Evolutionary conservation across 2,329 filamentous ascomycete genomes (phyloP).

Genomic region (Sporothrix sp.): DNA sequence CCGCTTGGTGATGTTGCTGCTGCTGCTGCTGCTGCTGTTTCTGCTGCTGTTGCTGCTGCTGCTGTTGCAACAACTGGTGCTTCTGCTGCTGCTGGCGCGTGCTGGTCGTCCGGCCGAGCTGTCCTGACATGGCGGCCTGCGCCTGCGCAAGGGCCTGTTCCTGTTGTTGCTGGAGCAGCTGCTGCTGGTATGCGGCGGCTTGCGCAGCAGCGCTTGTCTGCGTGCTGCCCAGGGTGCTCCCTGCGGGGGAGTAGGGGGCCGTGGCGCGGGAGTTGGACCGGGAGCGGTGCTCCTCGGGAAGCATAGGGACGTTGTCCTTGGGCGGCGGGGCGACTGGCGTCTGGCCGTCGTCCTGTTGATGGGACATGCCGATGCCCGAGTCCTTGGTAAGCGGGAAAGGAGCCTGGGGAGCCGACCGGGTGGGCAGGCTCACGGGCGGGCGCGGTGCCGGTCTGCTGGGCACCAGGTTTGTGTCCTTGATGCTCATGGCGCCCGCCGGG

Average conservation of each 20-base stretch:
- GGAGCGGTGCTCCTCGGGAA: slow-evolving; percentile 57
- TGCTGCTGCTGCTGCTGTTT: slow-evolving; percentile 35
- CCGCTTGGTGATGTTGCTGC: slow-evolving; percentile 30
- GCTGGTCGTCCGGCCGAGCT: slow-evolving; percentile 63
- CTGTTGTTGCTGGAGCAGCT: slow-evolving; percentile 69
- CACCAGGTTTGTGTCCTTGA: slow-evolving; percentile 54
- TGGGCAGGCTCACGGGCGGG: slow-evolving; percentile 59
- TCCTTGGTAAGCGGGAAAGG: slow-evolving; percentile 48
- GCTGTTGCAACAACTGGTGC: slow-evolving; percentile 34
- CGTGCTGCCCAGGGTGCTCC: not conserved
- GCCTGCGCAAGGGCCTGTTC: slow-evolving; percentile 73
- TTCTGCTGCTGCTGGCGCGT: slow-evolving; percentile 46
- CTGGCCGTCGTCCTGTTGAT: slow-evolving; percentile 43
- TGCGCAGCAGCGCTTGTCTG: slow-evolving; percentile 17
- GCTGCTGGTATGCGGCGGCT: slow-evolving; percentile 45
- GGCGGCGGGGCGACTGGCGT: slow-evolving; percentile 34
- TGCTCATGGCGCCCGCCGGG: too few relatives aligned
- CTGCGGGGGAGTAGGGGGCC: slow-evolving; percentile 38
- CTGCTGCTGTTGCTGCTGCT: slow-evolving; percentile 39
- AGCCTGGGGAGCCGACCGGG: slow-evolving; percentile 46
- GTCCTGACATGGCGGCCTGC: slow-evolving; percentile 64
- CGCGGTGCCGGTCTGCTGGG: slow-evolving; percentile 80
- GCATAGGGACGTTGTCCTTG: slow-evolving; percentile 49
- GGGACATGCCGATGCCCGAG: slow-evolving; percentile 53
- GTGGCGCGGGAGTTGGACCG: slow-evolving; percentile 58